phyloP scores from a whole-genome alignment of 257 asterid species.

The Solanum lycopersicoides region DNA sequence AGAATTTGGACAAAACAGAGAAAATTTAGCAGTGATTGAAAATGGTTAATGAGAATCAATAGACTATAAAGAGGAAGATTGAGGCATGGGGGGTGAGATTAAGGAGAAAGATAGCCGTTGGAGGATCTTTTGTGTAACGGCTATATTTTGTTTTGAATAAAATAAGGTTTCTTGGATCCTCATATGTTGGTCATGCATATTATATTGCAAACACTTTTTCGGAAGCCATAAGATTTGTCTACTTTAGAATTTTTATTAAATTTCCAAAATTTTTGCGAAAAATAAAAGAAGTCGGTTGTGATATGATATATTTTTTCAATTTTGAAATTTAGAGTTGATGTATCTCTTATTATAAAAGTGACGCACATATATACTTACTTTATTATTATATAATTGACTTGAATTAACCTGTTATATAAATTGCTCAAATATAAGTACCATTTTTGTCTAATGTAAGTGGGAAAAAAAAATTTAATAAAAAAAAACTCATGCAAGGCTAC shows the following conservation, averaged over 20 bases:
- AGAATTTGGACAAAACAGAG: background rate
- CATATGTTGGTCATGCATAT: background rate
- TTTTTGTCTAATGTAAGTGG: background rate
- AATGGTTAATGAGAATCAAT: background rate
- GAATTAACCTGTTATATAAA: background rate
- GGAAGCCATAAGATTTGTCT: background rate
- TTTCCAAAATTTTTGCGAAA: too few species aligned
- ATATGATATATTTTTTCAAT: too few species aligned
- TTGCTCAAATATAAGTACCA: background rate
- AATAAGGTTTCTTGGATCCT: constrained; percentile 6
- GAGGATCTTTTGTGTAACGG: background rate
- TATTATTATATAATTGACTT: too few species aligned
- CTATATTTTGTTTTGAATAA: constrained; percentile 7
- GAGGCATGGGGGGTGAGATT: background rate
- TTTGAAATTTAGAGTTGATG: background rate
- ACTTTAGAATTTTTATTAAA: background rate
- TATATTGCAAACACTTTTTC: background rate
- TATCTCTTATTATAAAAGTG: background rate
- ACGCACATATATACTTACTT: too few species aligned
- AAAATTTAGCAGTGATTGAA: background rate
- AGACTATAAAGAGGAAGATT: background rate
- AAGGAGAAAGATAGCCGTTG: background rate
- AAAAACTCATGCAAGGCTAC: background rate
- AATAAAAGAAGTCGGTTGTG: background rate
- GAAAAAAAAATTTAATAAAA: too few species aligned